These are phyloP conservation scores for Verticillium albo-atrum DNA, from an alignment of 2,329 filamentous ascomycete genomes.

Conservation along the genomic window DNA sequence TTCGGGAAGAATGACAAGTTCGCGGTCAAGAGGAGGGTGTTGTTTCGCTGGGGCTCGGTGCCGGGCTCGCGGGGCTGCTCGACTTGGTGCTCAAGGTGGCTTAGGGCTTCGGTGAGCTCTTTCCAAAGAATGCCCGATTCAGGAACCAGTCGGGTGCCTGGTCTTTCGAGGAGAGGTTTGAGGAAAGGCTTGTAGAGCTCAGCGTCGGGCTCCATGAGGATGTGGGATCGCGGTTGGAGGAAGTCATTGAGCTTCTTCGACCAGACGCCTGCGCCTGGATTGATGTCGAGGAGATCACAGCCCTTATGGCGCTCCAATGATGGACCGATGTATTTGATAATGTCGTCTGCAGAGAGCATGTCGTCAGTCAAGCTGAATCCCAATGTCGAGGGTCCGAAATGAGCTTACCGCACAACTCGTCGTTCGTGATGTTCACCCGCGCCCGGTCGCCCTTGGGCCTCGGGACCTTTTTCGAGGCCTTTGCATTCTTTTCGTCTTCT, in stretches of 20 bases:
- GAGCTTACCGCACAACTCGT: constrained; percentile 41
- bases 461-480: not conserved
- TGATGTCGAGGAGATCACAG: constrained; percentile 83
- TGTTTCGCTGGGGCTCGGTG: constrained; percentile 53
- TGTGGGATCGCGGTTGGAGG: constrained; percentile 74
- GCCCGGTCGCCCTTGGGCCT: constrained; percentile 23
- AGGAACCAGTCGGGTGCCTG: constrained; percentile 45
- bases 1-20: constrained; percentile 57
- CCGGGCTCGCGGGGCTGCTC: constrained; percentile 28
- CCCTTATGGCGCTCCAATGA: constrained; percentile 66
- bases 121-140: constrained; percentile 57
- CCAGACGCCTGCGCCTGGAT: constrained; percentile 76
- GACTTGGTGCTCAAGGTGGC: constrained; percentile 52
- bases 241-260: constrained; percentile 70
- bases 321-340: constrained; percentile 63
- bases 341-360: constrained; percentile 49
- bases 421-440: constrained; percentile 49
- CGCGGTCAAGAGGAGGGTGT: constrained; percentile 67
- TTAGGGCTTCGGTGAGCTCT: constrained; percentile 52
- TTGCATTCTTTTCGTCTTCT: not conserved
- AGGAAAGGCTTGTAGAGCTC: constrained; percentile 58
- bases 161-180: constrained; percentile 45
- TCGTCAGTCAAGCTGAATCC: not conserved
- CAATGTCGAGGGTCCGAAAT: not conserved
- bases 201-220: constrained; percentile 72